phyloP scores from a whole-genome alignment of 192 early-diverging fungal genomes.

The Chytriomyces sp. region DNA sequence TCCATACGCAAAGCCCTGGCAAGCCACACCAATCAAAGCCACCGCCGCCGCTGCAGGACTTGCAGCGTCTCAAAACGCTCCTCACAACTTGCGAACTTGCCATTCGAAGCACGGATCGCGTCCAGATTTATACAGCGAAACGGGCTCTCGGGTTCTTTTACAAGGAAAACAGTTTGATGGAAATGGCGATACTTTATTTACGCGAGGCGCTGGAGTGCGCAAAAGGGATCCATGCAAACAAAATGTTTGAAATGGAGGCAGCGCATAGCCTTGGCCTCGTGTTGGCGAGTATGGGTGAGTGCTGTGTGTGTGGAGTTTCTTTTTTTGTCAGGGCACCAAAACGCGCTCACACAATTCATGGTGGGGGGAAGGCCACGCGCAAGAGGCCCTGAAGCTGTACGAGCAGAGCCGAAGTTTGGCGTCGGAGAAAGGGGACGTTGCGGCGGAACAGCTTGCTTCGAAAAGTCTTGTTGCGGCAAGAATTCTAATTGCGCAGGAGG shows the following conservation, averaged over 20 bases:
- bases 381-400: slow-evolving; percentile 48
- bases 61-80: slow-evolving; percentile 42
- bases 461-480: slow-evolving; percentile 43
- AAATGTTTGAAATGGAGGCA: slow-evolving; percentile 47
- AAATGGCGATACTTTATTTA: slow-evolving; percentile 39
- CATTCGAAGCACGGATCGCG: slow-evolving; percentile 28
- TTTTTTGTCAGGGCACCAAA: not conserved
- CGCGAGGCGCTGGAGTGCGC: slow-evolving; percentile 43
- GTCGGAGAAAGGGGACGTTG: slow-evolving; percentile 20
- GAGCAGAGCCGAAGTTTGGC: slow-evolving; percentile 44
- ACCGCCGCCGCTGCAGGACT: slow-evolving; percentile 2
- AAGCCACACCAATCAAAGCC: not conserved
- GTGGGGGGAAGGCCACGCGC: slow-evolving; percentile 25
- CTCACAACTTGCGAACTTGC: slow-evolving; percentile 44
- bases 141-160: slow-evolving; percentile 51
- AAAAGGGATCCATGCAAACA: slow-evolving; percentile 32
- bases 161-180: slow-evolving; percentile 5
- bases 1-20: too few species aligned
- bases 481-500: slow-evolving; percentile 48
- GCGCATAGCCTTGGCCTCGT: slow-evolving; percentile 43
- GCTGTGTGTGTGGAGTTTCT: slow-evolving; percentile 12
- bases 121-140: slow-evolving; percentile 41
- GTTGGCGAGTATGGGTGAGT: slow-evolving; percentile 34
- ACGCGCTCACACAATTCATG: not conserved
- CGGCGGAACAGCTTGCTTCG: slow-evolving; percentile 35